Evolutionary conservation across 331 rosid genomes (phyloP).

Genomic region (Saraca asoca): DNA sequence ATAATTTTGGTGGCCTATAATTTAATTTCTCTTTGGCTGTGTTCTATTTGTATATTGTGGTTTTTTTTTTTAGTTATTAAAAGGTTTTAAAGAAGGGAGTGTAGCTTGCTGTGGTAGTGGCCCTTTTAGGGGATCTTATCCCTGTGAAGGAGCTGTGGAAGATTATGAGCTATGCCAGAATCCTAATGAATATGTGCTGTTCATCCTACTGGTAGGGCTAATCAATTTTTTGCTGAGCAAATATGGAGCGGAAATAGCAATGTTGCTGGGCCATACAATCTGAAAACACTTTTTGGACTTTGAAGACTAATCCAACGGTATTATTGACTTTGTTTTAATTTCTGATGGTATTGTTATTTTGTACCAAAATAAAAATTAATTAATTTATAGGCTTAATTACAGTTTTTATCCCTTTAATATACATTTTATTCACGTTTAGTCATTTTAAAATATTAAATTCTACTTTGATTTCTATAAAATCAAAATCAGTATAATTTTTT

Average conservation of each 20-base stretch:
- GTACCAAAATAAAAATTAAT: too few relatives aligned
- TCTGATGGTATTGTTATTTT: too few relatives aligned
- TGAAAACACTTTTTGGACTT: conserved; percentile 34
- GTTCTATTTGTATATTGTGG: neutral
- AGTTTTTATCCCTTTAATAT: too few relatives aligned
- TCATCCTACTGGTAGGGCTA: conserved; percentile 45
- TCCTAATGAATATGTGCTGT: conserved; percentile 35
- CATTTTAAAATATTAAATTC: too few relatives aligned
- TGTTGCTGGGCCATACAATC: conserved; percentile 36
- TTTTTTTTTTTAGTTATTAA: neutral
- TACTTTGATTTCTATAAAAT: too few relatives aligned
- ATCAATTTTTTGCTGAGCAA: conserved; percentile 32
- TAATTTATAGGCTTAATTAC: too few relatives aligned
- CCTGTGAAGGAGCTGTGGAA: conserved; percentile 47
- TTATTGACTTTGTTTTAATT: too few relatives aligned
- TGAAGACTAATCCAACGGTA: too few relatives aligned
- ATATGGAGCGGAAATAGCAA: conserved; percentile 47
- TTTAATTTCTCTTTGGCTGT: too few relatives aligned
- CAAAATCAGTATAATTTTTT: too few relatives aligned
- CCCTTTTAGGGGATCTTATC: conserved; percentile 42
- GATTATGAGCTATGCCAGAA: conserved; percentile 44
- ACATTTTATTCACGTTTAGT: too few relatives aligned
- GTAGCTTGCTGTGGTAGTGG: conserved; percentile 57
- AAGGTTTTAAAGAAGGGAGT: conserved; percentile 47
- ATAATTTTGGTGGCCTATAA: too few relatives aligned